A percentile compares a stretch with the other conserved stretches of the same genome.
Conservation (phyloP, 2,329 filamentous ascomycete genomes). For the Alternaria alternata region DNA sequence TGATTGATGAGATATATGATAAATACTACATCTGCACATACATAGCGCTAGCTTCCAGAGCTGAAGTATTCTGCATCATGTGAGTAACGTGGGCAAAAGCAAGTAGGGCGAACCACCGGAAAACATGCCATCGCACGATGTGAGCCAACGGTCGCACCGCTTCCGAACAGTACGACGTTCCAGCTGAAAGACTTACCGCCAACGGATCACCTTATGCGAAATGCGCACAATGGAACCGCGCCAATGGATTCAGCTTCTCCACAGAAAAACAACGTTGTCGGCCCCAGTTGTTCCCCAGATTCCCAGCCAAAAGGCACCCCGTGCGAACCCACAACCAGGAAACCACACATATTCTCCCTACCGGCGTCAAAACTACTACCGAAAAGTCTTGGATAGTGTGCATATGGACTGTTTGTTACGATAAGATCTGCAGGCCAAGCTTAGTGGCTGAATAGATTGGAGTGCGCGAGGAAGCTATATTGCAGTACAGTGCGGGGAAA, state of each 20-base stretch:
- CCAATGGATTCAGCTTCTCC: neutral
- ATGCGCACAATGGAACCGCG: neutral
- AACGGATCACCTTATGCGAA: neutral
- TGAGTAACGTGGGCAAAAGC: neutral
- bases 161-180: neutral
- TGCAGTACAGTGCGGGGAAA: constrained; percentile 35
- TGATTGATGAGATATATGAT: neutral
- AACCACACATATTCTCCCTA: neutral
- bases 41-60: neutral
- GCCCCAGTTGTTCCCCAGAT: constrained; percentile 10
- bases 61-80: neutral
- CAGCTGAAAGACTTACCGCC: neutral
- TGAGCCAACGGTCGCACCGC: constrained; percentile 9
- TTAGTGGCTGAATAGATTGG: constrained; percentile 1
- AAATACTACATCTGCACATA: neutral
- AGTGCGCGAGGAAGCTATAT: constrained; percentile 2
- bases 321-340: neutral
- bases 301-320: neutral
- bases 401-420: neutral
- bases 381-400: constrained; percentile 13
- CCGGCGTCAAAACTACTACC: constrained; percentile 12
- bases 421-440: constrained; percentile 24
- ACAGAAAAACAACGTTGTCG: constrained; percentile 4
- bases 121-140: neutral
- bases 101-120: neutral